Base-by-base conservation (phyloP, 495 filamentous ascomycete species). In the Aspergillus leporis region DNA sequence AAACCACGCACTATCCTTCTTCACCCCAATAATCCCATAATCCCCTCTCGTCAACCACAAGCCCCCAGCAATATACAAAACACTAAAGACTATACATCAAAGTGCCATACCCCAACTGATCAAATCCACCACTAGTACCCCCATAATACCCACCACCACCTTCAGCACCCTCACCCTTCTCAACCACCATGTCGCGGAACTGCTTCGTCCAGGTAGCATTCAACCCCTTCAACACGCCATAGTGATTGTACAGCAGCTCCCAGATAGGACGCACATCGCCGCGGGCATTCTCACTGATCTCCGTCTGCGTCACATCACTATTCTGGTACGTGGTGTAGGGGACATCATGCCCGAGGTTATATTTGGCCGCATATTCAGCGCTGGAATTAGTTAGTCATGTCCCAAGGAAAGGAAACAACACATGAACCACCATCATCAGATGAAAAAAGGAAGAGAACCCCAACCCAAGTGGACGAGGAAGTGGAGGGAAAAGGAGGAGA, bases 231-330 rank as follows among this genome's bases (percentile, higher is more conserved):
- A 71, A 10, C 22, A 66, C 63, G 0, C 59, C 61, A 51, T 78
- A 80, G 58, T 78, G 74, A 10, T 66, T 69, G 34, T 74, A 79
- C 12, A 79, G 54, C 14, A 78, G 55, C 59, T 80, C 77, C 56
- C 64, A 76, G 2, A 64, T 67, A 6, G 77, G 77, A 0, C 76
- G 66, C 9, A 75, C 51, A 25, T 36, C 62, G 0, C 74, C 74
- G 18, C 76, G 67, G 1, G 55, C 59, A 40, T 9, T 55, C 21
- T 56, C 59, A 8, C 63, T 64, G 43, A 78, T 75, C 10, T 65
- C 73, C 8, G 64, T 61, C 54, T 74, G 69, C 30, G 55, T 68
- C 8, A 72, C 76, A 22, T 72, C 58, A 32, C 65, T 66, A 48
- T 72, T 78, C 8, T 58, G 57, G 52, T 77, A 80, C 0, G 64